Conservation (phyloP, 495 filamentous ascomycete genomes). For the Daldinia bambusicola region DNA sequence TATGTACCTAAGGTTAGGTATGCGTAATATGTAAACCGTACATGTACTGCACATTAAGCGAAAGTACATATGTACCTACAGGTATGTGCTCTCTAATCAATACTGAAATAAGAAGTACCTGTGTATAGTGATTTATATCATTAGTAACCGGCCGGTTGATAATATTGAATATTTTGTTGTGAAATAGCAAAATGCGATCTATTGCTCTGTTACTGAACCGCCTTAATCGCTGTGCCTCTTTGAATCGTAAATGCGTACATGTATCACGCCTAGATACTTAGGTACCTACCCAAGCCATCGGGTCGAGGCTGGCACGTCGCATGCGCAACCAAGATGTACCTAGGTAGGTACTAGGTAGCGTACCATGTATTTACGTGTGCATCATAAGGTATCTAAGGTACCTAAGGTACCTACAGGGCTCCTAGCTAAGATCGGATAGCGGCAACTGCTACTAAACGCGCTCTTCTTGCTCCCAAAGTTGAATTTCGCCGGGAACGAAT, state of each 20-base stretch:
- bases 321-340: background rate
- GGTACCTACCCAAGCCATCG: slow-evolving; percentile 1
- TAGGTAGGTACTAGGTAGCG: too few relatives aligned
- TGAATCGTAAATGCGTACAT: background rate
- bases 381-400: too few relatives aligned
- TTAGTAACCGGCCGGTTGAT: too few relatives aligned
- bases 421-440: slow-evolving; percentile 1
- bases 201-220: background rate
- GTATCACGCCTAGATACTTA: too few relatives aligned
- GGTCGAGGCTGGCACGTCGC: background rate
- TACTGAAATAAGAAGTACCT: too few relatives aligned
- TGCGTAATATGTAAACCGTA: background rate
- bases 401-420: too few relatives aligned
- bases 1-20: too few relatives aligned
- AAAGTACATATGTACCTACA: too few relatives aligned
- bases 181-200: background rate
- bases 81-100: too few relatives aligned
- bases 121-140: too few relatives aligned
- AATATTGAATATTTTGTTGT: too few relatives aligned
- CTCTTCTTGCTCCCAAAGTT: background rate
- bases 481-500: background rate
- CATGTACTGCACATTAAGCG: background rate
- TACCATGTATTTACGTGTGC: background rate
- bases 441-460: slow-evolving; percentile 2
- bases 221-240: background rate